These are phyloP conservation scores for Bauhinia variegata DNA, from an alignment of 306 rosid species.

Conservation along the genomic window DNA sequence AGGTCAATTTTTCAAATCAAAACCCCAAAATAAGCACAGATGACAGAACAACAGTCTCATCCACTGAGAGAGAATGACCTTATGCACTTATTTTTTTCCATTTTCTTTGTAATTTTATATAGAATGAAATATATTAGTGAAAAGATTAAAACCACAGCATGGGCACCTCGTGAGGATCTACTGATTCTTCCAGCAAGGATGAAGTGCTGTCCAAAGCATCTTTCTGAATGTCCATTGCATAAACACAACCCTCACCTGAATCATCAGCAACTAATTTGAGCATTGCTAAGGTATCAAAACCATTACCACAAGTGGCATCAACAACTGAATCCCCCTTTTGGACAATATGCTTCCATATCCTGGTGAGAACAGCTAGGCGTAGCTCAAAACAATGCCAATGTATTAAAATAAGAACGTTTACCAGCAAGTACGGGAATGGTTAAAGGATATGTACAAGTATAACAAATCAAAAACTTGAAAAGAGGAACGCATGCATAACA, in stretches of 20 bases:
- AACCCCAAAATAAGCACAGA: no score
- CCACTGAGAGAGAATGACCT: no score
- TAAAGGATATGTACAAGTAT: not conserved
- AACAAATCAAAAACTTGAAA: not conserved
- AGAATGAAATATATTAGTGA: not conserved
- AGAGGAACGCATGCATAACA: not conserved
- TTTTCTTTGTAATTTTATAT: no score
- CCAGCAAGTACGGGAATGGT: not conserved
- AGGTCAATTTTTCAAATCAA: no score
- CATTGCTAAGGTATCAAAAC: slow-evolving; percentile 79
- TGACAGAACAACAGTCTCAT: no score
- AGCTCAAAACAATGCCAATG: slow-evolving; percentile 12
- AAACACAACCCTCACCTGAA: slow-evolving; percentile 59
- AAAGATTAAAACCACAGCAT: slow-evolving; percentile 1
- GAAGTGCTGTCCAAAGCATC: slow-evolving; percentile 72
- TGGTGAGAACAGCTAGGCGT: slow-evolving; percentile 33
- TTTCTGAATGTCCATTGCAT: slow-evolving; percentile 77
- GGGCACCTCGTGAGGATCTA: slow-evolving; percentile 58
- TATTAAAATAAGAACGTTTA: not conserved
- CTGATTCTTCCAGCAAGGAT: slow-evolving; percentile 58
- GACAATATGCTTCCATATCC: slow-evolving; percentile 78
- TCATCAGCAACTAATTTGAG: slow-evolving; percentile 78
- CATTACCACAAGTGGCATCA: slow-evolving; percentile 96
- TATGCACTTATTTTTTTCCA: no score
- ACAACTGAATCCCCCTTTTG: slow-evolving; percentile 75